Evolutionary conservation across 1,284 basidiomycete species (phyloP).

Genomic region (Phylloboletellus chloephorus): DNA sequence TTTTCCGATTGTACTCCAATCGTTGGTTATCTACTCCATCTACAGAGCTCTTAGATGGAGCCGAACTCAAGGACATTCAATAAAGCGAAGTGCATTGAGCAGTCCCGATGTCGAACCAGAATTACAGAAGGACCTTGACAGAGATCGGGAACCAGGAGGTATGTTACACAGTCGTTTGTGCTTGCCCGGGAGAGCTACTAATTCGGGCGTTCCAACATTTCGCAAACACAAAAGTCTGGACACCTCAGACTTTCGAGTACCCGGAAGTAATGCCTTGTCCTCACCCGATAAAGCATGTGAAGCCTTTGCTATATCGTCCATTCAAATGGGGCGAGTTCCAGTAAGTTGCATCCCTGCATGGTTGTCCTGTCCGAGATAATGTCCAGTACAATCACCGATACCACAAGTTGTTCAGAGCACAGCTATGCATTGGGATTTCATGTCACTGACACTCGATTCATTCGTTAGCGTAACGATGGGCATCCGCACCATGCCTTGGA

Average conservation of each 20-base stretch:
- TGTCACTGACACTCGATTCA: background rate
- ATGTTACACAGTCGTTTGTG: conserved; percentile 2
- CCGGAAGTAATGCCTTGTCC: conserved; percentile 43
- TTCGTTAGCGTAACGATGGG: conserved; percentile 62
- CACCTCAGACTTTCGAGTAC: conserved; percentile 45
- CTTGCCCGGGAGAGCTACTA: background rate
- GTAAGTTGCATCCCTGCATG: conserved; percentile 35
- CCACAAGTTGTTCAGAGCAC: background rate
- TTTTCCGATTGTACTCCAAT: conserved; percentile 16
- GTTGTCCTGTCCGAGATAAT: background rate
- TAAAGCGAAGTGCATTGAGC: background rate
- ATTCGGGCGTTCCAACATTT: background rate
- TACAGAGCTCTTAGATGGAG: conserved; percentile 15
- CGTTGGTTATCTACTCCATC: conserved; percentile 16
- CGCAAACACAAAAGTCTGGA: conserved; percentile 40
- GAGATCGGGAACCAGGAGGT: conserved; percentile 28
- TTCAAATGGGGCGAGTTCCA: conserved; percentile 64
- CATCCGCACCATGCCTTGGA: conserved; percentile 60
- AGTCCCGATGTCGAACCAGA: background rate
- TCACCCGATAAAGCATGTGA: conserved; percentile 38
- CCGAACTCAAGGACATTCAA: background rate
- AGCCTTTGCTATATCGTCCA: conserved; percentile 60
- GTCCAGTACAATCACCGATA: background rate
- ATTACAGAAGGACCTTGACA: conserved; percentile 18
- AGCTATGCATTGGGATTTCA: background rate